Evolutionary conservation across 345 rosid species (phyloP).

Genomic region (Murraya koenigii): DNA sequence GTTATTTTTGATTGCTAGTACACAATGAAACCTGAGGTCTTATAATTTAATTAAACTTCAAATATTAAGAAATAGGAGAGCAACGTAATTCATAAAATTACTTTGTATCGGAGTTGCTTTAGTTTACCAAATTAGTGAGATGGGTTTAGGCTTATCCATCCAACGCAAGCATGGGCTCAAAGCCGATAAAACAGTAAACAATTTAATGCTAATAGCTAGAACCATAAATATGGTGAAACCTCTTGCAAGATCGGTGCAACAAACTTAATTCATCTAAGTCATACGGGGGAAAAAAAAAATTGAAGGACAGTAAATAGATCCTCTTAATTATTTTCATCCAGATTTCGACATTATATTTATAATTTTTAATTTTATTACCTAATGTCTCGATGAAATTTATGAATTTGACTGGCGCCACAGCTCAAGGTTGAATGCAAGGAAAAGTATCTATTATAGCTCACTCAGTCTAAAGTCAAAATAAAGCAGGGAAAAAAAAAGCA

Average conservation of each 20-base stretch:
- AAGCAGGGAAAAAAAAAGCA: background rate
- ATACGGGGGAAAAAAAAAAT: background rate
- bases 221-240: background rate
- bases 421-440: background rate
- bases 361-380: background rate
- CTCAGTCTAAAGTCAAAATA: background rate
- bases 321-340: background rate
- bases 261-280: too few relatives aligned
- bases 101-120: too few relatives aligned
- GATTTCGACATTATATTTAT: too few relatives aligned
- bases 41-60: too few relatives aligned
- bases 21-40: too few relatives aligned
- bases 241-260: background rate
- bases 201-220: background rate
- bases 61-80: too few relatives aligned
- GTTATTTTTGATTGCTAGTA: too few relatives aligned
- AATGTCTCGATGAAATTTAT: slow-evolving; percentile 1
- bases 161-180: background rate
- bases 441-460: too few relatives aligned
- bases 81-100: too few relatives aligned
- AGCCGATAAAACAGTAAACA: background rate
- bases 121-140: too few relatives aligned
- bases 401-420: slow-evolving; percentile 5
- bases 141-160: too few relatives aligned
- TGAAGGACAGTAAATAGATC: background rate